These are phyloP conservation scores for Botrytis deweyae DNA, from an alignment of 2,329 filamentous ascomycete species.

Conservation along the genomic window DNA sequence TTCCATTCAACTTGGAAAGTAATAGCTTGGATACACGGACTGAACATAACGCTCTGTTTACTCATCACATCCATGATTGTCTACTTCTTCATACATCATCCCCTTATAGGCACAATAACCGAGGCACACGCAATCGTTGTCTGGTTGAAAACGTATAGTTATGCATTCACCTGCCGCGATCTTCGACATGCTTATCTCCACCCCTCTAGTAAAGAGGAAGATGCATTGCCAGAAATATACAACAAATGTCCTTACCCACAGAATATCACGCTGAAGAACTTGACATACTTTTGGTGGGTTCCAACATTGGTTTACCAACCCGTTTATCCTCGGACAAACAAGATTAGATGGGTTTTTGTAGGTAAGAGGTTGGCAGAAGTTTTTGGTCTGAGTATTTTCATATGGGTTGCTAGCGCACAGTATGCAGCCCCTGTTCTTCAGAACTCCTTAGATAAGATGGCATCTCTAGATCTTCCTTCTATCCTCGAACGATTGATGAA, in stretches of 20 bases:
- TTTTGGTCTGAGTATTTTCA: slow-evolving; percentile 76
- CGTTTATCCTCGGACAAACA: slow-evolving; percentile 81
- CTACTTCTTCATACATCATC: slow-evolving; percentile 89
- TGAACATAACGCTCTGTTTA: slow-evolving; percentile 82
- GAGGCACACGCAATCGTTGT: slow-evolving; percentile 92
- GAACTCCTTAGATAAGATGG: slow-evolving; percentile 88
- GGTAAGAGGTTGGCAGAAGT: slow-evolving; percentile 78
- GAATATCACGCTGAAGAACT: slow-evolving; percentile 85
- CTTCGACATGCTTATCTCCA: slow-evolving; percentile 87
- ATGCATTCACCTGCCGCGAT: slow-evolving; percentile 95
- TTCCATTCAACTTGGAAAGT: slow-evolving; percentile 78
- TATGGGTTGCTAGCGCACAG: slow-evolving; percentile 93
- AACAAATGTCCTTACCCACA: slow-evolving; percentile 78
- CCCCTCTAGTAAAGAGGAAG: slow-evolving; percentile 63
- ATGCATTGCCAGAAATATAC: slow-evolving; percentile 79
- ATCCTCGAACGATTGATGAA: slow-evolving; percentile 92
- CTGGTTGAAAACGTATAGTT: slow-evolving; percentile 94
- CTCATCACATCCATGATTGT: slow-evolving; percentile 80
- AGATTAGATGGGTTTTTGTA: slow-evolving; percentile 85
- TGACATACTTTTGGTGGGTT: slow-evolving; percentile 97
- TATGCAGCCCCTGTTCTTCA: slow-evolving; percentile 87
- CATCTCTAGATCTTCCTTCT: slow-evolving; percentile 72
- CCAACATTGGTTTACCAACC: slow-evolving; percentile 96
- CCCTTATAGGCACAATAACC: slow-evolving; percentile 85
- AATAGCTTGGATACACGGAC: slow-evolving; percentile 74